Base-by-base conservation (phyloP, 208 protist species). In the Crithidia acanthocephali region DNA sequence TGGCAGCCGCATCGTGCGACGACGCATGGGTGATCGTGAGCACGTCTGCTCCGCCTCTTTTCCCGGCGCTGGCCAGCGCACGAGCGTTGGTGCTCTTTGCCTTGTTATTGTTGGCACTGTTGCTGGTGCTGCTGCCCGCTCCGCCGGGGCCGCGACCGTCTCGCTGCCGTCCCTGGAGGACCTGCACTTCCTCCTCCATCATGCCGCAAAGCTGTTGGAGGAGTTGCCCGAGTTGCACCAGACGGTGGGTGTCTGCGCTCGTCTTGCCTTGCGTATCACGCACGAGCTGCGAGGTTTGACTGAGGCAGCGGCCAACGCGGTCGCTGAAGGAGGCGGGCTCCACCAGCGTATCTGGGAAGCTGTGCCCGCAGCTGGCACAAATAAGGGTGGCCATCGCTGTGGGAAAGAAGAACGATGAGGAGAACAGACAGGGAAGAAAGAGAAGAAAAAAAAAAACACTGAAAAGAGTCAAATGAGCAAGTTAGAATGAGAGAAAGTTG, bases 291-390 rank as follows among this genome's bases (percentile, higher is more conserved):
- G 81, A 67, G n/a, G 87, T 67, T 4, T 72, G 76, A 11, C 77
- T 83, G 25, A 96, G 68, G 42, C 65, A 83, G 23, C 84, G 74
- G 22, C 81, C 82, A 2, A 96, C 79, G 48, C 86, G 82, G 18
- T 93, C 88, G 60, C 78, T 92, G 71, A 96, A 95, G 59, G 83
- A 71, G 30, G 82, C 83, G 50, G 80, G 74, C 27, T 70, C 59
- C 15, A 96, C 75, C 48, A 81, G 55, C 18, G 63, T 76, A 13
- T 72, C 57, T 2, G 92, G 92, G 59, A 92, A 97, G 59, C 61
- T 79, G 80, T 95, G 86, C 3, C 84, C 78, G 40, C 92, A 97
- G 72, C 85, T 86, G 15, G 83, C 86, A 61, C 92, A 96, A 22
- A 96, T 72, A 80, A 86, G 76, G 47, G 88, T 69, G 11, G 86